Percentiles rank a stretch among this genome's conserved stretches.
phyloP scores from a whole-genome alignment of 169 alveolate species.

The Eimeria maxima region DNA sequence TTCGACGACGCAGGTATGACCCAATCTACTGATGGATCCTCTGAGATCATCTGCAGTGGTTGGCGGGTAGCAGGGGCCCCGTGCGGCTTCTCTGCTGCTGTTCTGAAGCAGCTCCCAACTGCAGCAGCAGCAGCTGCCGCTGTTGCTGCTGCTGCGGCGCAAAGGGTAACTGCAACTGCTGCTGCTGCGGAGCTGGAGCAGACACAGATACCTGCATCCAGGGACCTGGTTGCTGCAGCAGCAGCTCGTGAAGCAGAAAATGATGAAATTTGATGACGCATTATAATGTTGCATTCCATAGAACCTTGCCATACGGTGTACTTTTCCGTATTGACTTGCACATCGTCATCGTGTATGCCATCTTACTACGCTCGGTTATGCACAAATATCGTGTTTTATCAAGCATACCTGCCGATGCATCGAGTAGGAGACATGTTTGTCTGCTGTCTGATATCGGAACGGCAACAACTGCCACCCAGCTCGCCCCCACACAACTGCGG shows the following conservation, averaged over 20 bases:
- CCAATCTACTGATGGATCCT: not conserved
- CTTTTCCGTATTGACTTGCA: no score
- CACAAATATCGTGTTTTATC: no score
- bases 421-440: no score
- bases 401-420: no score
- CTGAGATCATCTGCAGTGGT: not conserved
- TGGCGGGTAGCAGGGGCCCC: slow-evolving; percentile 38
- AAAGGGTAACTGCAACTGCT: not conserved
- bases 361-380: no score
- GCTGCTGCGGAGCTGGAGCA: not conserved
- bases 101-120: not conserved
- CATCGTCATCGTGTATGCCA: no score
- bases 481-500: not conserved
- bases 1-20: no score
- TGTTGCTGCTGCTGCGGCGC: not conserved
- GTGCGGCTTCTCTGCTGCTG: slow-evolving; percentile 4
- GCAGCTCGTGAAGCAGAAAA: not conserved
- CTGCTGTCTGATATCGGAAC: no score
- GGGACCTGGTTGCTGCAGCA: not conserved
- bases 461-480: not conserved
- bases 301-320: no score
- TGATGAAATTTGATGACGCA: not conserved
- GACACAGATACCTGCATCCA: no score
- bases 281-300: no score
- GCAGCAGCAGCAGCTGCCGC: slow-evolving; percentile 22